A percentile compares a stretch with the other conserved stretches of the same genome.
Conservation (phyloP, 768 basidiomycete genomes). For the Termitomyces sp. region DNA sequence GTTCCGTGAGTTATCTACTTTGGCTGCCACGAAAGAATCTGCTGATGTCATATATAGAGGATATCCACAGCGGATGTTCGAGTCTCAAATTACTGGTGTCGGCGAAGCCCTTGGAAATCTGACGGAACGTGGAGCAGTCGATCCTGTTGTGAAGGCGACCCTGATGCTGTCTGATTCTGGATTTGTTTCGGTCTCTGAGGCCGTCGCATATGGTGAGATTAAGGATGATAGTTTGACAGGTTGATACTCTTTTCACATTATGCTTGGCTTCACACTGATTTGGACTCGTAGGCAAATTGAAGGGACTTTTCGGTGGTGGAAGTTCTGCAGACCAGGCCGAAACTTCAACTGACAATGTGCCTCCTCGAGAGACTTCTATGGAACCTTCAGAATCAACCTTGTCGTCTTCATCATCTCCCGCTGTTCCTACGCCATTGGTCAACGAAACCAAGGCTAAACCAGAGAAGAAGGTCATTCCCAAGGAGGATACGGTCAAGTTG, state of each 20-base stretch:
- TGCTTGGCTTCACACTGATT: background rate
- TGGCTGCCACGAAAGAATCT: background rate
- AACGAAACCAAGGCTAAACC: constrained; percentile 21
- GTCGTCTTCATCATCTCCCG: constrained; percentile 24
- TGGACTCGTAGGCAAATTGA: constrained; percentile 63
- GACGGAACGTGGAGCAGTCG: constrained; percentile 72
- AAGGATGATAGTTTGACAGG: constrained; percentile 77
- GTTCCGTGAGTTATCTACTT: constrained; percentile 43
- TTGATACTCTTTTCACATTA: constrained; percentile 21
- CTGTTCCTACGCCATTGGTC: constrained; percentile 34
- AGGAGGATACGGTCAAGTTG: constrained; percentile 64
- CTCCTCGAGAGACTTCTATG: constrained; percentile 31
- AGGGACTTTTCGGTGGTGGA: constrained; percentile 76
- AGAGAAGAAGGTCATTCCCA: constrained; percentile 29
- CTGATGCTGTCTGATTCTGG: constrained; percentile 82
- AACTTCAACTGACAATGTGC: constrained; percentile 35
- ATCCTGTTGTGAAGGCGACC: constrained; percentile 85
- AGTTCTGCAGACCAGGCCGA: constrained; percentile 34
- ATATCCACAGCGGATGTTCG: constrained; percentile 68
- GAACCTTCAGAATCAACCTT: constrained; percentile 24
- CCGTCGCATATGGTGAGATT: constrained; percentile 72
- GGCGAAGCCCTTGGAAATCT: constrained; percentile 75
- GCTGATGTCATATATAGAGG: constrained; percentile 35
- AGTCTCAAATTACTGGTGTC: constrained; percentile 69
- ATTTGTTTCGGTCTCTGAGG: constrained; percentile 75